Conservation (phyloP, 2,329 filamentous ascomycete species). For the Verticillium nubilum region DNA sequence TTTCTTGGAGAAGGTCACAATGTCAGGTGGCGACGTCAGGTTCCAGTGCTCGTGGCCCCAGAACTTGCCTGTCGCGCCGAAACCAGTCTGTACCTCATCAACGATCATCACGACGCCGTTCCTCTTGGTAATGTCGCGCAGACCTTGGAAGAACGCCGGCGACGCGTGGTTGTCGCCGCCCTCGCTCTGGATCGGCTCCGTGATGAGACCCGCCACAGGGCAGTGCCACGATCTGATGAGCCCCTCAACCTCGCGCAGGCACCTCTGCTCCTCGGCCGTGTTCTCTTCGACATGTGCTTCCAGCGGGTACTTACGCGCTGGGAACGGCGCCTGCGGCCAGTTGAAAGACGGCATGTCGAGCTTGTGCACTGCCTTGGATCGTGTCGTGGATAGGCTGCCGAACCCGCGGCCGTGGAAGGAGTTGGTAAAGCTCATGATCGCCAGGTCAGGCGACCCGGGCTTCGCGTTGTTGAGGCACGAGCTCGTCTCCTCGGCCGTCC, state of each 20-base stretch:
- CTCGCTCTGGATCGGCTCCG: slow-evolving; percentile 80
- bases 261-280: slow-evolving; percentile 63
- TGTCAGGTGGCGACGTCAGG: slow-evolving; percentile 65
- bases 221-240: slow-evolving; percentile 62
- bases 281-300: slow-evolving; percentile 66
- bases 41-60: slow-evolving; percentile 87
- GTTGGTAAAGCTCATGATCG: slow-evolving; percentile 72
- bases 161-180: slow-evolving; percentile 82
- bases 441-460: slow-evolving; percentile 68
- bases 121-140: slow-evolving; percentile 66
- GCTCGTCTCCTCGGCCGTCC: slow-evolving; percentile 62
- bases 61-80: slow-evolving; percentile 81
- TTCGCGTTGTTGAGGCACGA: slow-evolving; percentile 67
- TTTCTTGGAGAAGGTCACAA: slow-evolving; percentile 88
- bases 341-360: slow-evolving; percentile 84
- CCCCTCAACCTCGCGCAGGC: slow-evolving; percentile 67
- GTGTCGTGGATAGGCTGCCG: slow-evolving; percentile 71
- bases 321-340: slow-evolving; percentile 81
- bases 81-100: slow-evolving; percentile 56
- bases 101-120: slow-evolving; percentile 71
- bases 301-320: slow-evolving; percentile 70
- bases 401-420: slow-evolving; percentile 80
- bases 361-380: slow-evolving; percentile 80
- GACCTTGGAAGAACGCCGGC: slow-evolving; percentile 69
- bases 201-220: slow-evolving; percentile 66